Evolutionary conservation across 1,284 basidiomycete genomes (phyloP).

Genomic region (Cutaneotrichosporon arboriforme): DNA sequence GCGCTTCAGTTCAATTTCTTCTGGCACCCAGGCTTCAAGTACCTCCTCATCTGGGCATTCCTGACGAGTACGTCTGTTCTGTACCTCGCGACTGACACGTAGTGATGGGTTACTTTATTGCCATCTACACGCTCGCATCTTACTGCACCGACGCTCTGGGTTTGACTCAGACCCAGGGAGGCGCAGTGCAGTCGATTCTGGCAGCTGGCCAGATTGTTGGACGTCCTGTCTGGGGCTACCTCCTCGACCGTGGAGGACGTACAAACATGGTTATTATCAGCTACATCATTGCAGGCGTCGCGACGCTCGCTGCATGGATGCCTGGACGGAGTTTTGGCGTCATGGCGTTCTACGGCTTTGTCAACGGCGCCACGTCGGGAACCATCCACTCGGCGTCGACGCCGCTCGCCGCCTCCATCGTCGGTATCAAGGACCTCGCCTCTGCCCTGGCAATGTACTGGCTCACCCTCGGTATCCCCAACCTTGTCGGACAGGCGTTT

Average conservation of each 20-base stretch:
- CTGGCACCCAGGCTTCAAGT: slow-evolving; percentile 17
- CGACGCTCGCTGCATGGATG: slow-evolving; percentile 48
- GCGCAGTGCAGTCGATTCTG: slow-evolving; percentile 48
- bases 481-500: slow-evolving; percentile 46
- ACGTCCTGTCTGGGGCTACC: slow-evolving; percentile 46
- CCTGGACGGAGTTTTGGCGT: slow-evolving; percentile 44
- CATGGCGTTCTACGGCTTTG: slow-evolving; percentile 47
- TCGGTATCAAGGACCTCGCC: slow-evolving; percentile 46
- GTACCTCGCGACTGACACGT: not conserved
- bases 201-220: slow-evolving; percentile 50
- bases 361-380: slow-evolving; percentile 47
- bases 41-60: slow-evolving; percentile 13
- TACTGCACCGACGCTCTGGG: slow-evolving; percentile 48
- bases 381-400: slow-evolving; percentile 46
- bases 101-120: slow-evolving; percentile 50
- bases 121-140: slow-evolving; percentile 49
- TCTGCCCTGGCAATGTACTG: slow-evolving; percentile 48
- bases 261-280: slow-evolving; percentile 47
- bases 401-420: slow-evolving; percentile 43
- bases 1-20: slow-evolving; percentile 13
- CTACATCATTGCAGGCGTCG: slow-evolving; percentile 46
- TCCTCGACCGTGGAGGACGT: slow-evolving; percentile 46
- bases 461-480: slow-evolving; percentile 40
- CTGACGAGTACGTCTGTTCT: slow-evolving; percentile 13
- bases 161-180: slow-evolving; percentile 47